A percentile compares a stretch with the other conserved stretches of the same genome.
phyloP scores from a whole-genome alignment of 169 alveolate genomes.

The Plasmodium knowlesi region DNA sequence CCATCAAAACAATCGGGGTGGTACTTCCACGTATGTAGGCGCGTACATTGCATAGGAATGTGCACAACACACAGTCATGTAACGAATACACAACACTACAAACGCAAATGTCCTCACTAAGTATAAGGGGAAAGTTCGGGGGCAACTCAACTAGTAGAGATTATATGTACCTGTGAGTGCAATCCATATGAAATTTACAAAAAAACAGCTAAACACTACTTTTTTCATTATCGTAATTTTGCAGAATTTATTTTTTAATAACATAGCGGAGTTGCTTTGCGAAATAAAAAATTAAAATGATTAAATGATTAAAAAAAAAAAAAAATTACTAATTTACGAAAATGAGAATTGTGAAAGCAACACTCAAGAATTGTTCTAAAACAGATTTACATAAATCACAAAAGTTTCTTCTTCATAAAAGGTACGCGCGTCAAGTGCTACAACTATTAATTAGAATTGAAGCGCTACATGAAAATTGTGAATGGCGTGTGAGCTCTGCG shows the following conservation, averaged over 20 bases:
- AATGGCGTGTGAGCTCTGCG: not conserved
- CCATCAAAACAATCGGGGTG: not conserved
- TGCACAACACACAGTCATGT: not conserved
- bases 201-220: not conserved
- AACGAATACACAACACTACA: not conserved
- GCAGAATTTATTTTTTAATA: not conserved
- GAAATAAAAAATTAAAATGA: not conserved
- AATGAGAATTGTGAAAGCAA: not conserved
- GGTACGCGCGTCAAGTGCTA: not conserved
- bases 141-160: not conserved
- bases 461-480: not conserved
- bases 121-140: not conserved
- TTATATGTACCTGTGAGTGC: not conserved
- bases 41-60: not conserved
- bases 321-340: not conserved
- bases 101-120: not conserved
- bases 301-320: constrained; percentile 17
- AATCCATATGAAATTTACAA: not conserved
- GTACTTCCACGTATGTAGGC: not conserved
- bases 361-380: constrained; percentile 6
- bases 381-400: not conserved
- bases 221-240: not conserved
- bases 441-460: not conserved
- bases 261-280: not conserved
- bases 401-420: not conserved